Conservation (phyloP, 257 asterid species). For the Buddleja alternifolia region DNA sequence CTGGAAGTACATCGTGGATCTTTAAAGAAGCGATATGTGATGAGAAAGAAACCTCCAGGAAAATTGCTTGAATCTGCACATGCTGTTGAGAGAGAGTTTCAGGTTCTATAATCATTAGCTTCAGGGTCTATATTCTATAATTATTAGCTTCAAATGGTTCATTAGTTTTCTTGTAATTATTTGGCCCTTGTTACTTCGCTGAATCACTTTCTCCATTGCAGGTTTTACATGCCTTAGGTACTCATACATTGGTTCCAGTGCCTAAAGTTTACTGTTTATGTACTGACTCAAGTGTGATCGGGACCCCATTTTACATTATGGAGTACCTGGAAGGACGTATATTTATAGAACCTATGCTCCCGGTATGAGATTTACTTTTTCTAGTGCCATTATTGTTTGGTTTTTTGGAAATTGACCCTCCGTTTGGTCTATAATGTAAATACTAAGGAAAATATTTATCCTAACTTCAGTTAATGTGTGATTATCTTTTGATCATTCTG, state of each 20-base stretch:
- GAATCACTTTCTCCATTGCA: slow-evolving; percentile 39
- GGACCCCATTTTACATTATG: slow-evolving; percentile 97
- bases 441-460: too few relatives aligned
- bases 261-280: slow-evolving; percentile 92
- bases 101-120: slow-evolving; percentile 44
- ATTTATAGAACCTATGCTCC: slow-evolving; percentile 78
- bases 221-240: slow-evolving; percentile 87
- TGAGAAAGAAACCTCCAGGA: slow-evolving; percentile 94
- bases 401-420: neutral
- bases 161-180: neutral
- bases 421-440: too few relatives aligned
- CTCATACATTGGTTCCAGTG: slow-evolving; percentile 78
- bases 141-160: neutral
- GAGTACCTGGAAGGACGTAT: slow-evolving; percentile 96
- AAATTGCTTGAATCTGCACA: slow-evolving; percentile 87
- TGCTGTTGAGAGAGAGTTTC: slow-evolving; percentile 93
- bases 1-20: slow-evolving; percentile 72
- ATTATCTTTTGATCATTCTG: too few relatives aligned
- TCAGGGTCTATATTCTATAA: too few relatives aligned
- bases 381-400: neutral
- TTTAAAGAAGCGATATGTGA: slow-evolving; percentile 62
- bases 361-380: slow-evolving; percentile 49
- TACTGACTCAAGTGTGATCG: slow-evolving; percentile 77
- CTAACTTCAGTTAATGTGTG: too few relatives aligned
- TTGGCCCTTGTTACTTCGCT: neutral